These are phyloP conservation scores for Solidago caesia DNA, from an alignment of 129 eudicot species.

Conservation along the genomic window DNA sequence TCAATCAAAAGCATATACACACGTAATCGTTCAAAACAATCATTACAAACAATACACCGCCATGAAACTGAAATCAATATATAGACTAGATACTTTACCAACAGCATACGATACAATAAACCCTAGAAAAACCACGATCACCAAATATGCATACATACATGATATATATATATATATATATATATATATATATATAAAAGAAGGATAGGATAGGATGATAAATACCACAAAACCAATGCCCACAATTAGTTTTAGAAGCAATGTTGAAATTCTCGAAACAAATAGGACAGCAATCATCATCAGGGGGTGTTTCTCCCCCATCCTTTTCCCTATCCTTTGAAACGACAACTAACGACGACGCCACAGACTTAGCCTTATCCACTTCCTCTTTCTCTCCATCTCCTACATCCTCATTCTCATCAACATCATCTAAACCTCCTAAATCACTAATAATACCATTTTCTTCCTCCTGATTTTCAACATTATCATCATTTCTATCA, in stretches of 20 bases:
- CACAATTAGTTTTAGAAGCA: conserved; percentile 50
- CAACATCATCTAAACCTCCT: conserved; percentile 13
- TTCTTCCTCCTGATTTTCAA: conserved; percentile 7
- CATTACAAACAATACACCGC: too few relatives aligned
- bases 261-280: conserved; percentile 47
- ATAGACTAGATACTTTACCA: not conserved
- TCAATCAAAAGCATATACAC: conserved; percentile 1
- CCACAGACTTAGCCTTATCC: conserved; percentile 16
- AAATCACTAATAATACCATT: conserved; percentile 16
- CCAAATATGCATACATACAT: not conserved
- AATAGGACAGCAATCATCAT: conserved; percentile 61
- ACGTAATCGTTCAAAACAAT: too few relatives aligned
- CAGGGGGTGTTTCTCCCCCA: conserved; percentile 47
- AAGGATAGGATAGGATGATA: not conserved
- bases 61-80: too few relatives aligned
- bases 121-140: not conserved
- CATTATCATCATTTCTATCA: conserved; percentile 6
- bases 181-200: not conserved
- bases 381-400: conserved; percentile 18
- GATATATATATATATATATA: not conserved
- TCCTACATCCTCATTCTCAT: not conserved
- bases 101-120: not conserved
- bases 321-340: conserved; percentile 28
- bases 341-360: conserved; percentile 14
- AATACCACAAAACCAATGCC: conserved; percentile 70